Conservation (phyloP, 495 filamentous ascomycete genomes). For the Antarctomyces pellizariae region DNA sequence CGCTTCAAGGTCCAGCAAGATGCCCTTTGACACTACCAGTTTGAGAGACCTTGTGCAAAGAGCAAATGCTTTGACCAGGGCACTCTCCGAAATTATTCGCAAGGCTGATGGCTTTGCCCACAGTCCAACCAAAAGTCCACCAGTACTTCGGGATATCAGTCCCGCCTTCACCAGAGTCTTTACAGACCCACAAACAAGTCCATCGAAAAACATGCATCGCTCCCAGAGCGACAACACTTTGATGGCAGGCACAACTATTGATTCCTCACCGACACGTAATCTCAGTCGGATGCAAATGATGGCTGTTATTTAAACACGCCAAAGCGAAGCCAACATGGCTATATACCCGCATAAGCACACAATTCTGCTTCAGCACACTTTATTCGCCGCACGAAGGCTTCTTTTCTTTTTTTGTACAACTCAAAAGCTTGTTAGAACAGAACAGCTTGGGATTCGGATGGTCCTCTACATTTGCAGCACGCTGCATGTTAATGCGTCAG, state of each 20-base stretch:
- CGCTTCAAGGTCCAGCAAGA: conserved; percentile 37
- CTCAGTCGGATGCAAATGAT: conserved; percentile 42
- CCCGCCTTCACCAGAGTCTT: conserved; percentile 41
- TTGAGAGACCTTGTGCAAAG: conserved; percentile 70
- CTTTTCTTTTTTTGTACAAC: too few relatives aligned
- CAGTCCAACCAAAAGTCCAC: conserved; percentile 29
- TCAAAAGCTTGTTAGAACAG: too few relatives aligned
- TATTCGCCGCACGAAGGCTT: too few relatives aligned
- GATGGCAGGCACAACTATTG: conserved; percentile 24
- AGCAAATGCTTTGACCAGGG: conserved; percentile 50
- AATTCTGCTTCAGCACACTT: too few relatives aligned
- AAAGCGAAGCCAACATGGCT: neutral
- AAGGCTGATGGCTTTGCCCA: conserved; percentile 51
- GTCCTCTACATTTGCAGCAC: too few relatives aligned
- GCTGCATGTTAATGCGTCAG: too few relatives aligned
- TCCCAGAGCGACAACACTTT: conserved; percentile 27
- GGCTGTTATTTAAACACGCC: conserved; percentile 28
- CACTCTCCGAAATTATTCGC: conserved; percentile 52
- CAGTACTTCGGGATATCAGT: conserved; percentile 25
- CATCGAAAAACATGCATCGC: conserved; percentile 21
- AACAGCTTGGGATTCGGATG: too few relatives aligned
- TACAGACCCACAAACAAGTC: conserved; percentile 26
- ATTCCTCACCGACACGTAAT: conserved; percentile 23
- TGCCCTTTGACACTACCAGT: conserved; percentile 80
- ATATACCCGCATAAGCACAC: too few relatives aligned